Evolutionary conservation across 1,139 yeast species (phyloP).

Genomic region (Blastobotrys apis): DNA sequence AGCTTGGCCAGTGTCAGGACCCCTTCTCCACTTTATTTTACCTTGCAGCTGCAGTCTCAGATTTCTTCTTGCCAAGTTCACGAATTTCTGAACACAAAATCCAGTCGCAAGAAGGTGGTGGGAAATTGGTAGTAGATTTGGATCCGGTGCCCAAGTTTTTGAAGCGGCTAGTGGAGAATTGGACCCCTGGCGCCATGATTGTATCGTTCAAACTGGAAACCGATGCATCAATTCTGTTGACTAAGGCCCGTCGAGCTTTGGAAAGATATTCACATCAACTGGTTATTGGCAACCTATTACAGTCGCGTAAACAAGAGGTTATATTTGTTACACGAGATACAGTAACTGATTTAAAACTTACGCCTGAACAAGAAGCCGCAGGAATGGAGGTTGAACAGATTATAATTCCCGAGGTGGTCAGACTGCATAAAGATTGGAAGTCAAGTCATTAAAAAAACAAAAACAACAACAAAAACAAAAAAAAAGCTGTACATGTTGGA

Average conservation of each 20-base stretch:
- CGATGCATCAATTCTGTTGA: conserved; percentile 61
- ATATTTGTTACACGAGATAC: conserved; percentile 66
- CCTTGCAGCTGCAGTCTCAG: conserved; percentile 96
- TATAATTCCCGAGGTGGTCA: conserved; percentile 71
- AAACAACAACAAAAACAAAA: background rate
- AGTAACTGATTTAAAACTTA: conserved; percentile 49
- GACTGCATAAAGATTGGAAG: conserved; percentile 62
- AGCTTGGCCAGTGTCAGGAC: conserved; percentile 38
- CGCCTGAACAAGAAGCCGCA: conserved; percentile 40
- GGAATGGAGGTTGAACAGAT: conserved; percentile 64
- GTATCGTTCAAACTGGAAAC: conserved; percentile 94
- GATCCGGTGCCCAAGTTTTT: conserved; percentile 97
- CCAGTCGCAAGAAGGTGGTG: conserved; percentile 67
- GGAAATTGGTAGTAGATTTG: conserved; percentile 73
- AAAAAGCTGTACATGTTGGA: background rate
- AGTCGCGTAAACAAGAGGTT: conserved; percentile 82
- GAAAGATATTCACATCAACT: conserved; percentile 85
- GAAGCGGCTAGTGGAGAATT: conserved; percentile 77
- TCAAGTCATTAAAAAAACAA: background rate
- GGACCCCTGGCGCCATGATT: conserved; percentile 96
- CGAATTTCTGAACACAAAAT: conserved; percentile 90
- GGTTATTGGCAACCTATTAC: conserved; percentile 90
- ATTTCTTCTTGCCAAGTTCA: conserved; percentile 84
- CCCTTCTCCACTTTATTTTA: conserved; percentile 53
- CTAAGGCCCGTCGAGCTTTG: conserved; percentile 75